phyloP scores from a whole-genome alignment of 2,329 filamentous ascomycete genomes.

The Stachybotrys elegans region DNA sequence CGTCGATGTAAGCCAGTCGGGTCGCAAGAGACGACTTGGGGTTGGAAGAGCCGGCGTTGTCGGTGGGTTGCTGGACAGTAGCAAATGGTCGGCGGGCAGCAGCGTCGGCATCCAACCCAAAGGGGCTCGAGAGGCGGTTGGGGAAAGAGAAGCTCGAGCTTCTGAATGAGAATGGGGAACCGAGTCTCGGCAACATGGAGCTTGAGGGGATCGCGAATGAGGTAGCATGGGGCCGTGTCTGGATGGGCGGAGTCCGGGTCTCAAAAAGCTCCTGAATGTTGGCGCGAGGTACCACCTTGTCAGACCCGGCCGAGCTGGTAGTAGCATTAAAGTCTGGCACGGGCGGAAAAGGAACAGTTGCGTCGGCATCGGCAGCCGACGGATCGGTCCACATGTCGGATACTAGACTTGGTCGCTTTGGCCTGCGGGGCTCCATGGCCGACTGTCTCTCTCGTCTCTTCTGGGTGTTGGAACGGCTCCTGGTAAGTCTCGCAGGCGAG shows the following conservation, averaged over 20 bases:
- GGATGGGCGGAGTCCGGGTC: conserved; percentile 18
- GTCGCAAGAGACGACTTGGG: conserved; percentile 41
- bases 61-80: conserved; percentile 46
- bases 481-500: conserved; percentile 46
- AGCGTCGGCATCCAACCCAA: conserved; percentile 38
- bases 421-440: conserved; percentile 40
- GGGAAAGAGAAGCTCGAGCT: conserved; percentile 55
- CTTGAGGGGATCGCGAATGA: no score
- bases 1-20: conserved; percentile 53
- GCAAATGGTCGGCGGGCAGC: conserved; percentile 48
- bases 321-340: conserved; percentile 30
- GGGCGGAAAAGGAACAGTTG: conserved; percentile 12
- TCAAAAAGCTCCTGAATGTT: conserved; percentile 37
- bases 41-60: conserved; percentile 28
- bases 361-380: conserved; percentile 17
- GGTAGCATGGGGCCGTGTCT: conserved; percentile 5
- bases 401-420: conserved; percentile 49
- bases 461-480: conserved; percentile 47
- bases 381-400: conserved; percentile 50
- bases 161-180: conserved; percentile 52
- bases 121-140: conserved; percentile 46
- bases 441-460: conserved; percentile 48
- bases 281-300: conserved; percentile 34
- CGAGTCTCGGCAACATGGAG: conserved; percentile 45
- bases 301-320: conserved; percentile 23